Base-by-base conservation (phyloP, 257 asterid species). In the Schizonepeta tenuifolia region DNA sequence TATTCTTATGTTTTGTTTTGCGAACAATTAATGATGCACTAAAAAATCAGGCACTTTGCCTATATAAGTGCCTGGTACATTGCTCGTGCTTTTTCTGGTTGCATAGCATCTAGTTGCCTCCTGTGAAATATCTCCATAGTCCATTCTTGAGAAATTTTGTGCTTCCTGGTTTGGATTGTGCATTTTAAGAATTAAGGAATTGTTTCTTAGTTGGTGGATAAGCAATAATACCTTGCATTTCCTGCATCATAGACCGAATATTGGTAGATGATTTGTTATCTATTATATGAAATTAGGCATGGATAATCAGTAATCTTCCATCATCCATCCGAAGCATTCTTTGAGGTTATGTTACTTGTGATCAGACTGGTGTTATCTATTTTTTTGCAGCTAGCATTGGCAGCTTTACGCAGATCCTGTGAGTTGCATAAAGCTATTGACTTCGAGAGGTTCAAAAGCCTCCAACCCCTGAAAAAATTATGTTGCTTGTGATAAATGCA, bases 321-420 rank as follows among this genome's bases (percentile, higher is more conserved):
- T 49, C 22, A 15, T 5, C 5, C 55, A 49, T 50, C 57, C 57
- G 2, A 8, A 31, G 7, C 6, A 31, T 28, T 28, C 33, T 28
- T 28, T 28, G 54, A 47, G 6, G 9, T 3, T 4, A 47, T 15
- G 54, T 47, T 50, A 31, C 46, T 26, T 43, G 59, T 20, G 24
- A 20, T 53, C 13, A 49, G 24, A 35, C 31, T 65, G 46, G 46
- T 22, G 24, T 50, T 31, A 38, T 28, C 50, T 59, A 50, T 46
- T 41, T 53, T 81, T 24, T 62, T 83, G 86, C 86, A 94, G 98
- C 89, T 94, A 80, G 96, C 97, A 65, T 73, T 94, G 86, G 78
- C 96, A 79, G 95, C 97, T 66, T 65, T 94, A 75, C 90, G 87
- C 43, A 83, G 92, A 86, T 69, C 96, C 43, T 79, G 78, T 51